These are phyloP conservation scores for Populus hybrid DNA, from an alignment of 441 rosid genomes.

Conservation along the genomic window DNA sequence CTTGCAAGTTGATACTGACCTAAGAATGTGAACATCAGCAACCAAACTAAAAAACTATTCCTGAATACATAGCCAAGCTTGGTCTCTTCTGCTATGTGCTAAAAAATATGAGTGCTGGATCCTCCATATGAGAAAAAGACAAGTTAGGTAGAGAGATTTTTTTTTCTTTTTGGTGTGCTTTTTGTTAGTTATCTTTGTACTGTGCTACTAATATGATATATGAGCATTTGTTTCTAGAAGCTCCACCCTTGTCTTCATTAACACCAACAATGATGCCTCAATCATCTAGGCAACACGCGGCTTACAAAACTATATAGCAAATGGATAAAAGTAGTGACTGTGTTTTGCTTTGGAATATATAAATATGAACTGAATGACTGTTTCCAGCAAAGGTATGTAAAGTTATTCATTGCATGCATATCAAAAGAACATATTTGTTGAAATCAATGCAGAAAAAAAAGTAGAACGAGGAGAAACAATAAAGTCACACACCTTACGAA, in stretches of 20 bases:
- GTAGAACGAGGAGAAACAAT: not conserved
- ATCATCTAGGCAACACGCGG: not conserved
- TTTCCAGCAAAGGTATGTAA: not conserved
- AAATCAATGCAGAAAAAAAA: not conserved
- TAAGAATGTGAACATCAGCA: not conserved
- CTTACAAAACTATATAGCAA: not conserved
- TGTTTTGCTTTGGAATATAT: not conserved
- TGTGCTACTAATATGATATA: not conserved
- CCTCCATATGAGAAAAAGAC: not conserved
- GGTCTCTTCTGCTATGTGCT: not conserved
- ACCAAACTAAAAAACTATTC: not conserved
- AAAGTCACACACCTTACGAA: conserved; percentile 63
- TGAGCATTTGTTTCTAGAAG: not conserved
- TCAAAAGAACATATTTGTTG: not conserved
- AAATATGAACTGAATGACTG: not conserved
- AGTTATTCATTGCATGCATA: not conserved
- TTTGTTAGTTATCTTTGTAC: not conserved
- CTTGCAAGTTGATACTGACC: not conserved
- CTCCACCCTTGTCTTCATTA: not conserved
- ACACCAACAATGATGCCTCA: not conserved
- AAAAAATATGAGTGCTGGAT: not conserved
- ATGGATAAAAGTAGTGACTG: not conserved
- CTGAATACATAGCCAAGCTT: not conserved
- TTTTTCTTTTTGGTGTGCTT: not conserved
- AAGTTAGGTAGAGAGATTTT: not conserved